Percentiles rank a stretch among this genome's conserved stretches.
Evolutionary conservation across 495 filamentous ascomycete genomes (phyloP).

Genomic region (Penicillium coffeae): DNA sequence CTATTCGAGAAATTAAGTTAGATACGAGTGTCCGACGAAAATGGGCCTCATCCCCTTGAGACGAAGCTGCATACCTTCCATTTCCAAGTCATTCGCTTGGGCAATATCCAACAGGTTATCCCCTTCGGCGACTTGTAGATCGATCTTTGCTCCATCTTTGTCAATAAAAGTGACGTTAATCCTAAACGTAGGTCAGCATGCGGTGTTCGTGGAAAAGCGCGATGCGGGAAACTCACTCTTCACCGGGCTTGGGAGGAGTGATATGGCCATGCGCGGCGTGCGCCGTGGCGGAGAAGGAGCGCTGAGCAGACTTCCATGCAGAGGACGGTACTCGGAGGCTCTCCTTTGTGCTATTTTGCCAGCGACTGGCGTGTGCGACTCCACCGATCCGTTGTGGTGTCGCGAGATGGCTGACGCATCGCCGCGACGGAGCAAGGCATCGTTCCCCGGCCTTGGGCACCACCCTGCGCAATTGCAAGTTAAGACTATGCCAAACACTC

Average conservation of each 20-base stretch:
- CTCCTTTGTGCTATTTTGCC: conserved; percentile 3
- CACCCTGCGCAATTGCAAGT: conserved; percentile 34
- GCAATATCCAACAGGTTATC: conserved; percentile 94
- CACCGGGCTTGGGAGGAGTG: conserved; percentile 80
- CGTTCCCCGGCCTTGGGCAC: conserved; percentile 28
- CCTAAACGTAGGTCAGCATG: conserved; percentile 41
- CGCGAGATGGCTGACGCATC: conserved; percentile 29
- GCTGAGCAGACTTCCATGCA: conserved; percentile 30
- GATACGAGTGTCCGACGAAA: no score
- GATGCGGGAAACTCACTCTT: conserved; percentile 64
- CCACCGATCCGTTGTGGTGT: conserved; percentile 19
- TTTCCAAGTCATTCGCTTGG: conserved; percentile 90
- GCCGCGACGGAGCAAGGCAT: conserved; percentile 30
- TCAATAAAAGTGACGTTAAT: conserved; percentile 90
- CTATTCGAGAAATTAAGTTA: conserved; percentile 30
- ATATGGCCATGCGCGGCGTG: conserved; percentile 69
- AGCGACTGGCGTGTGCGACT: conserved; percentile 11
- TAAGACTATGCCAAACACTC: conserved; percentile 37
- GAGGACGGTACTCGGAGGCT: conserved; percentile 18
- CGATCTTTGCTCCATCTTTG: conserved; percentile 76
- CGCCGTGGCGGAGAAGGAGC: conserved; percentile 64
- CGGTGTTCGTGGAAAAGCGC: not conserved
- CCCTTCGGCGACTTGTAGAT: conserved; percentile 74
- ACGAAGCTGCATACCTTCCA: conserved; percentile 73
- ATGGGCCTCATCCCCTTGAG: no score